phyloP scores from a whole-genome alignment of 768 basidiomycete species.

The Suillus discolor region DNA sequence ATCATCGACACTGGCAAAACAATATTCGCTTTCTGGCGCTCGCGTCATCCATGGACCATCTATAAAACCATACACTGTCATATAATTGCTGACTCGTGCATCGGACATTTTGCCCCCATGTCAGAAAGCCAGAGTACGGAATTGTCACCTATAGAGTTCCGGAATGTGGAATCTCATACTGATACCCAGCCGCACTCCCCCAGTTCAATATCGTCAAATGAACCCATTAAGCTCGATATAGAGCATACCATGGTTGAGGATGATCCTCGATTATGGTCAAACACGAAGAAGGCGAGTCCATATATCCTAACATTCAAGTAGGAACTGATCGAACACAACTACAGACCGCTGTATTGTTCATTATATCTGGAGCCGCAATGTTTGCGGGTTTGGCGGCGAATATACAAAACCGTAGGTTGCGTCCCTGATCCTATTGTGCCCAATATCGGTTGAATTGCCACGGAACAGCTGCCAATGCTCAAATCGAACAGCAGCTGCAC shows the following conservation, averaged over 20 bases:
- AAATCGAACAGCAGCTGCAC: slow-evolving; percentile 61
- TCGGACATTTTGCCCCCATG: neutral
- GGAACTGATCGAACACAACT: neutral
- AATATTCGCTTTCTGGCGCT: neutral
- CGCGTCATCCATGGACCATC: neutral
- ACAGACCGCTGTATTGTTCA: slow-evolving; percentile 25
- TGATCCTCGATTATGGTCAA: slow-evolving; percentile 64
- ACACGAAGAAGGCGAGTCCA: slow-evolving; percentile 50
- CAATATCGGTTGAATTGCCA: neutral
- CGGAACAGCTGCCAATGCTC: slow-evolving; percentile 62
- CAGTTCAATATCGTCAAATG: neutral
- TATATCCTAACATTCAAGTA: neutral
- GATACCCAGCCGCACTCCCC: neutral
- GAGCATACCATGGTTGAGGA: slow-evolving; percentile 48
- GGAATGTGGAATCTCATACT: neutral
- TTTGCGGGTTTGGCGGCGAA: slow-evolving; percentile 25
- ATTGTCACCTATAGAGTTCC: slow-evolving; percentile 1
- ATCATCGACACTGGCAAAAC: neutral
- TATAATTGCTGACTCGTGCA: neutral
- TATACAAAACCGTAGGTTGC: slow-evolving; percentile 29
- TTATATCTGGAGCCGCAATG: slow-evolving; percentile 31
- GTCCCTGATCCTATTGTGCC: neutral
- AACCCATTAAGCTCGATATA: slow-evolving; percentile 26
- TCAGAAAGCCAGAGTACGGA: slow-evolving; percentile 5
- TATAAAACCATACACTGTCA: neutral